Percentiles rank a stretch among this genome's conserved stretches.
phyloP scores from a whole-genome alignment of 2,329 filamentous ascomycete genomes.

The Blumeria graminis region DNA sequence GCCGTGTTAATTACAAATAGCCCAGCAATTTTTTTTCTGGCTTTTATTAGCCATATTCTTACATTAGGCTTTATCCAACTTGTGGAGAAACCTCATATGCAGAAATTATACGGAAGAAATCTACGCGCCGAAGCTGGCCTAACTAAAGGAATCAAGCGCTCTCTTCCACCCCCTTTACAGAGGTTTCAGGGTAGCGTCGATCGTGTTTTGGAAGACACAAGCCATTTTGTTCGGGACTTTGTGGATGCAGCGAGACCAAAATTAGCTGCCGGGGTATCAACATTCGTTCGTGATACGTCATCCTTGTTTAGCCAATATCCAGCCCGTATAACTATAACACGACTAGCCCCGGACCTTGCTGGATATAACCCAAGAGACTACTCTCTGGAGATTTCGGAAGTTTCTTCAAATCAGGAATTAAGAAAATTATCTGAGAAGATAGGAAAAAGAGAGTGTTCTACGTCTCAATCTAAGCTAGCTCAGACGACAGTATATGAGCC shows the following conservation, averaged over 20 bases:
- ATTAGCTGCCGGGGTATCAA: slow-evolving; percentile 63
- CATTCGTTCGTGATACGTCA: slow-evolving; percentile 68
- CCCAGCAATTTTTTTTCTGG: slow-evolving; percentile 62
- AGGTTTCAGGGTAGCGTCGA: slow-evolving; percentile 73
- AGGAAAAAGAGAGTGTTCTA: slow-evolving; percentile 49
- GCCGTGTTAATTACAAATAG: slow-evolving; percentile 85
- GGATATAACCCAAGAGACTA: slow-evolving; percentile 64
- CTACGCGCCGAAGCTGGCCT: slow-evolving; percentile 73
- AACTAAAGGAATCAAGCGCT: slow-evolving; percentile 72
- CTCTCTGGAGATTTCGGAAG: slow-evolving; percentile 48
- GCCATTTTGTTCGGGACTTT: slow-evolving; percentile 77
- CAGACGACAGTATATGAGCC: slow-evolving; percentile 41
- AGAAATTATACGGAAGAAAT: slow-evolving; percentile 76
- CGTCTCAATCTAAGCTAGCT: slow-evolving; percentile 39
- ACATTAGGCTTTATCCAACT: slow-evolving; percentile 76
- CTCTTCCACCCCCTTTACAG: slow-evolving; percentile 60
- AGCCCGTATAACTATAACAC: slow-evolving; percentile 59
- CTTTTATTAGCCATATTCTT: slow-evolving; percentile 62
- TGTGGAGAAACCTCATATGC: slow-evolving; percentile 92
- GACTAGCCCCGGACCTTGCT: slow-evolving; percentile 54
- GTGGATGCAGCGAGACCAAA: slow-evolving; percentile 68
- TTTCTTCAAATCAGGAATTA: slow-evolving; percentile 23
- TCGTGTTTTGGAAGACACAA: slow-evolving; percentile 61
- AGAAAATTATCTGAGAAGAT: slow-evolving; percentile 29
- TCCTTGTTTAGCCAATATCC: slow-evolving; percentile 78